phyloP scores from a whole-genome alignment of 768 basidiomycete genomes.

The Leccinellum albellum region DNA sequence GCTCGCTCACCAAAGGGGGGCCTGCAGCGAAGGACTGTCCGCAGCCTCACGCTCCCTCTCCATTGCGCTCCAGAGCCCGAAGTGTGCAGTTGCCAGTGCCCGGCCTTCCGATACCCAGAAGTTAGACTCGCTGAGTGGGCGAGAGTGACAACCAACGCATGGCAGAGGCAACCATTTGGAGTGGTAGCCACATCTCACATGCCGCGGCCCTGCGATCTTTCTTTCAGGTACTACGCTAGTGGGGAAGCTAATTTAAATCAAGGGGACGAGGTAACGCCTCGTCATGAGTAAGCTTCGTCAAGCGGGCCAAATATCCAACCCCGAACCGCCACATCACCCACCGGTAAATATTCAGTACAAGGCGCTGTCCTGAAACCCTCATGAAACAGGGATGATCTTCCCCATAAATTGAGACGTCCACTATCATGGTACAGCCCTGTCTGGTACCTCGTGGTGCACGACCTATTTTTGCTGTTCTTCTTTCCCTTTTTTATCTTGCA shows the following conservation, averaged over 20 bases:
- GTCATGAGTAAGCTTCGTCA: neutral
- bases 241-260: neutral
- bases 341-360: neutral
- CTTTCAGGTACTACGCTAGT: neutral
- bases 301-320: neutral
- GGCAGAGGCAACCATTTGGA: neutral
- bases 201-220: neutral
- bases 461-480: neutral
- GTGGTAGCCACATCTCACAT: neutral
- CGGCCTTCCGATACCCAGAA: neutral
- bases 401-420: neutral
- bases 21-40: neutral
- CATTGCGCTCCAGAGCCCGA: neutral
- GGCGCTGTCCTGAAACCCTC: constrained; percentile 1
- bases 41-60: too few relatives aligned
- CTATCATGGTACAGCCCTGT: neutral
- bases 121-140: too few relatives aligned
- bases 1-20: too few relatives aligned
- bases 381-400: constrained; percentile 3
- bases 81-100: neutral
- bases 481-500: neutral
- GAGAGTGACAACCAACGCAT: neutral
- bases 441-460: neutral
- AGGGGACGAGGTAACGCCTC: neutral
- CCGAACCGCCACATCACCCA: neutral